Evolutionary conservation across 2,329 filamentous ascomycete genomes (phyloP).

Genomic region (Aspergillus sp.): DNA sequence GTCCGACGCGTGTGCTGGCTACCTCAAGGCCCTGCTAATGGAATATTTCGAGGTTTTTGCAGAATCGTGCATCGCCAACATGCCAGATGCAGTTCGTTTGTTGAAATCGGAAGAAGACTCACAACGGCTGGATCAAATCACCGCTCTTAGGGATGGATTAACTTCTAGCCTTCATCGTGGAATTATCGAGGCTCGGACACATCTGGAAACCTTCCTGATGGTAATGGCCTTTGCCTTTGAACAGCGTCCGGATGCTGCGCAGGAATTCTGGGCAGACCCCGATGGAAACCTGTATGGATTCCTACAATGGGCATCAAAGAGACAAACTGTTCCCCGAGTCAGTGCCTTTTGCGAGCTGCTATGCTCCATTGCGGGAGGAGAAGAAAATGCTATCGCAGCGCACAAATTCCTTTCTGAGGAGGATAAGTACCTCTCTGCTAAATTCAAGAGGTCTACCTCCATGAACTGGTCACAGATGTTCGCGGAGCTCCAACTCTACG

Average conservation of each 20-base stretch:
- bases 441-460: slow-evolving; percentile 77
- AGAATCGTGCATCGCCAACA: slow-evolving; percentile 90
- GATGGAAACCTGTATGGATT: slow-evolving; percentile 94
- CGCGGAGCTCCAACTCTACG: slow-evolving; percentile 82
- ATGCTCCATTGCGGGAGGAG: slow-evolving; percentile 78
- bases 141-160: slow-evolving; percentile 43
- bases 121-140: slow-evolving; percentile 54
- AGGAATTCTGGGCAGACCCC: slow-evolving; percentile 86
- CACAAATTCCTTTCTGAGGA: slow-evolving; percentile 91
- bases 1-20: slow-evolving; percentile 64
- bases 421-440: slow-evolving; percentile 67
- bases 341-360: slow-evolving; percentile 97
- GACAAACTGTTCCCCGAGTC: slow-evolving; percentile 92
- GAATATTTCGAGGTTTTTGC: slow-evolving; percentile 81
- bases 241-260: slow-evolving; percentile 75
- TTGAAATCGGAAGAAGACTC: slow-evolving; percentile 88
- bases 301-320: slow-evolving; percentile 91
- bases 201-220: slow-evolving; percentile 84
- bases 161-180: slow-evolving; percentile 40
- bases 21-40: slow-evolving; percentile 72
- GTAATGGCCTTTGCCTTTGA: slow-evolving; percentile 92
- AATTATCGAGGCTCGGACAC: slow-evolving; percentile 47
- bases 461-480: slow-evolving; percentile 94
- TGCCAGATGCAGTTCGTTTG: slow-evolving; percentile 85
- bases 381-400: slow-evolving; percentile 76